A percentile compares a stretch with the other conserved stretches of the same genome.
Evolutionary conservation across 2,329 filamentous ascomycete genomes (phyloP).

Genomic region (Aaosphaeria pasadenensis): DNA sequence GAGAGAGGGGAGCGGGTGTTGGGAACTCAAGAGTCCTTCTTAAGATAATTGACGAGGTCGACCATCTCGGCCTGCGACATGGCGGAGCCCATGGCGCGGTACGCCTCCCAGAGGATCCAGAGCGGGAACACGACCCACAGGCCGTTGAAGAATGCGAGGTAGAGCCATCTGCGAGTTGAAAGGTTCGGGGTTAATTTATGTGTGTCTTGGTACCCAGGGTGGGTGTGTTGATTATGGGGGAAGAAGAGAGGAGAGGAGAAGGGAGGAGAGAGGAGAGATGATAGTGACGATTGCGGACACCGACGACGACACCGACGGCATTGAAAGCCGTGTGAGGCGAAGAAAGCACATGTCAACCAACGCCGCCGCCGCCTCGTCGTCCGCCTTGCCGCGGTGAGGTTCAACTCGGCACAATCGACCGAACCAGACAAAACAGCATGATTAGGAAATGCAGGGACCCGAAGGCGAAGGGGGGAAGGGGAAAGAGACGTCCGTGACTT

Average conservation of each 20-base stretch:
- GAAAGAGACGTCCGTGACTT: no score
- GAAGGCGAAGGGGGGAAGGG: no score
- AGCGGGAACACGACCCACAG: slow-evolving; percentile 60
- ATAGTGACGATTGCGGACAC: not conserved
- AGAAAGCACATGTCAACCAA: no score
- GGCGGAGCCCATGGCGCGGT: slow-evolving; percentile 41
- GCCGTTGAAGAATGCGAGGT: slow-evolving; percentile 63
- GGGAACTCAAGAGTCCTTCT: slow-evolving; percentile 18
- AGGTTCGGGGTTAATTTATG: not conserved
- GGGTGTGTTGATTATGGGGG: not conserved
- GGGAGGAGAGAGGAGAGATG: not conserved
- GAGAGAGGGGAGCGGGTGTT: no score
- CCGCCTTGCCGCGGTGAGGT: no score
- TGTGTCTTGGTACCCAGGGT: not conserved
- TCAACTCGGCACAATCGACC: no score
- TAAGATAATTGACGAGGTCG: slow-evolving; percentile 36
- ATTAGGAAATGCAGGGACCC: no score
- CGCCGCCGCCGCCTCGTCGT: no score
- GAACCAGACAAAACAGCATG: no score
- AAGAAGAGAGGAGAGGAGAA: not conserved
- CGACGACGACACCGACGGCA: not conserved
- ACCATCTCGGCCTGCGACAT: slow-evolving; percentile 38
- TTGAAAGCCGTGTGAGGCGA: no score
- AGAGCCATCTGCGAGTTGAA: slow-evolving; percentile 50
- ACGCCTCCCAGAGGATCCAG: slow-evolving; percentile 56